Base-by-base conservation (phyloP, 1,284 basidiomycete species). In the Hemileia vastatrix region DNA sequence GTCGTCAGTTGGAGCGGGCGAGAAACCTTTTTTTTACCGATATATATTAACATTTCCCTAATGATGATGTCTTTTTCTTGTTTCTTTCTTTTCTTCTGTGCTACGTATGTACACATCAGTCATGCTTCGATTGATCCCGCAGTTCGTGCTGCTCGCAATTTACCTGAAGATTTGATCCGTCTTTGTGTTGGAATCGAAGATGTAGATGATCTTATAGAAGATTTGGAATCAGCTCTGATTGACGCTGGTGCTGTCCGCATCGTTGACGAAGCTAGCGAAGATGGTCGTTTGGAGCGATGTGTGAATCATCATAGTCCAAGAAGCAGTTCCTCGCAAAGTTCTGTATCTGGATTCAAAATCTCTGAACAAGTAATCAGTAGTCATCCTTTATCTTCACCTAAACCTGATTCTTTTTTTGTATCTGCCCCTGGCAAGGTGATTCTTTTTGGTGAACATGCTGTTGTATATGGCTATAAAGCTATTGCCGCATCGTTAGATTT, bases 131-230 rank as follows among this genome's bases (percentile, higher is more conserved):
- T 99, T 70, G 92, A 96, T 72, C 84, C 94, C 32, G 88, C 90
- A 36, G 85, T 86, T 21, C 87, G 95, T 40, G 91, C 90, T 27
- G 92, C 86, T 57, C 88, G 95, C 64, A 91, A 93, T 53, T 82
- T 99, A 31, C 95, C 94, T 24, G 95, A 99, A 77, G 90, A 98
- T 77, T 83, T 99, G 62, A 97, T 99, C 72, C 88, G 95, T 52
- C 83, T 98, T 36, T 99, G 95, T 74, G 91, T 98, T 70, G 95
- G 95, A 67, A 98, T 99, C 69, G 95, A 99, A 78, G 94, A 98
- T 77, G 82, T 88, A 2, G 81, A 83, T 54, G 95, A 98, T 78
- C 81, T 99, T 40, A 80, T 98, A 54, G 93, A 95, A 73, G 95
- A 99, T 77, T 84, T 99, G 31, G 90, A 96, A 75, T 84, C 86